Evolutionary conservation across 441 rosid genomes (phyloP), one percentile per base, ranked within the genome.

Genomic region (Jatropha podagrica): DNA sequence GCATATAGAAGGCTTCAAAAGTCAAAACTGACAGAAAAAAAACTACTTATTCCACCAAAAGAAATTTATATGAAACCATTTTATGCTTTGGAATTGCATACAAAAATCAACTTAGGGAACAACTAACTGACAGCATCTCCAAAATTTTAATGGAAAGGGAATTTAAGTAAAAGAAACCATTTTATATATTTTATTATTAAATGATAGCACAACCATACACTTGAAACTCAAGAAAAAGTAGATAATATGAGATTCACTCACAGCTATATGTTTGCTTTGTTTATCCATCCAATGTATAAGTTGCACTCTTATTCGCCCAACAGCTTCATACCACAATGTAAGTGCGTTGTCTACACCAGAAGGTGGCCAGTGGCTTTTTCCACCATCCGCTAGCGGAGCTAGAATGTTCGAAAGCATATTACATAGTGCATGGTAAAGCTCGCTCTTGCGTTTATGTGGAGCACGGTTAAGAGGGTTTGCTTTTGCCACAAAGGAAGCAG

Each of bases 311-410:
- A 96, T 92, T 75, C 97, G 91, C 68, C 96, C 97, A 77, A 96
- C 98, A 76, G 99, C 99, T 76, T 96, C 99, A 85, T 90, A 90
- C 98, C 99, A 96, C 71, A 96, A 84, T 52, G 90, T 85, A 77
- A 96, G 92, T 56, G 99, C 98, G 85, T 91, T 93, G 80, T 96
- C 97, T 63, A 95, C 97, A 76, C 97, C 97, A 74, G 88, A 84
- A 80, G 99, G 99, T 64, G 99, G 99, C 99, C 99, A 96, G 76
- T 87, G 99, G 86, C 89, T 82, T 88, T 92, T 96, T 65, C 97
- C 98, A 75, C 95, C 95, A 73, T 96, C 99, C 70, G 98, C 97
- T 72, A 96, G 91, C 70, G 98, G 97, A 59, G 98, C 97, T 73
- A 96, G 85, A 84, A 96, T 94, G 85, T 91, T 91, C 60, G 97